Evolutionary conservation across 805 yeast species (phyloP), one percentile per base, ranked within the genome.

Genomic region (Candida xyloterini): DNA sequence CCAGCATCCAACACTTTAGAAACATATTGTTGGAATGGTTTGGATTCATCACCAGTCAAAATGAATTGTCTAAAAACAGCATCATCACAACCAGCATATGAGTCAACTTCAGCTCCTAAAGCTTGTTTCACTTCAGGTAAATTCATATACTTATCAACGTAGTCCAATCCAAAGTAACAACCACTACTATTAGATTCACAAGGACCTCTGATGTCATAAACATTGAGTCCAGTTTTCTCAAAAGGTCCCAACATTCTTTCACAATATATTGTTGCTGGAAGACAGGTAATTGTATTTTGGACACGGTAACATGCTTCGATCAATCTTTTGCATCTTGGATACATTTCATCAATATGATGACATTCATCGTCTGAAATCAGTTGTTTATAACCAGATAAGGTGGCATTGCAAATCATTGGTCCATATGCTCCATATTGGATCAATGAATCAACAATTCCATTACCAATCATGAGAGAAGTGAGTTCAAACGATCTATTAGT

Each of bases 231-330:
- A 11, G 96, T 85, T 54, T 73, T 72, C 63, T 78, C 82, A 64
- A 82, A 87, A 21, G 95, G 93, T 6, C 79, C 86, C 73, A 85
- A 70, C 65, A 87, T 80, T 38, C 79, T 83, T 66, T 85, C 84
- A 73, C 99, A 91, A 73, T 91, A 90, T 39, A 89, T 68, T 16
- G 85, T 70, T 15, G 98, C 97, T 20, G 96, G 96, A 30, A 86
- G 82, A 72, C 99, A 91, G 3, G 89, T 69, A 79, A 93, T 79
- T 28, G 81, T 82, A 15, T 84, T 76, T 50, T 81, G 79, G 21
- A 83, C 65, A 28, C 75, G 71, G 66, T 91, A 91, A 67, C 99
- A 91, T 15, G 82, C 60, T 52, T 85, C 70, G 55, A 88, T 80
- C 63, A 91, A 73, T 20, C 77, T 66, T 46, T 79, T 68, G 70